These are phyloP conservation scores for Hyphopichia buzzinii DNA, from an alignment of 1,139 yeast species.

Conservation along the genomic window DNA sequence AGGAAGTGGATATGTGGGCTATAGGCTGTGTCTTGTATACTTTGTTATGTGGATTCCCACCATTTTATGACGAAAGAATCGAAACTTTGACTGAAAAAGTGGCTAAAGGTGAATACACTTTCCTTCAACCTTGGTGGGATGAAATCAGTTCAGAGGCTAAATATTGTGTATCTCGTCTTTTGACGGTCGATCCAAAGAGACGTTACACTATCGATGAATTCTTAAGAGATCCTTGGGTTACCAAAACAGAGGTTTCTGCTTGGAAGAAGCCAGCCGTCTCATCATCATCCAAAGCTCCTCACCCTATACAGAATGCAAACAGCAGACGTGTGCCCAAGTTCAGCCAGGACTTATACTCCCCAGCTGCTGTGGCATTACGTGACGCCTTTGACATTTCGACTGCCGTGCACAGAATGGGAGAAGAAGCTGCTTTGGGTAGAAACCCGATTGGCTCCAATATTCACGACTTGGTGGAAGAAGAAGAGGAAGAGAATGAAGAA, in stretches of 20 bases:
- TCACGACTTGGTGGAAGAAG: conserved; percentile 36
- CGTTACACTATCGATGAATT: conserved; percentile 80
- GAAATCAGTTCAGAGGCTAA: conserved; percentile 55
- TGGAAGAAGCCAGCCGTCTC: background rate
- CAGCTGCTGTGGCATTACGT: conserved; percentile 87
- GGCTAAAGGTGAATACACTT: conserved; percentile 57
- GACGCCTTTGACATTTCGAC: conserved; percentile 95
- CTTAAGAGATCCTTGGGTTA: conserved; percentile 83
- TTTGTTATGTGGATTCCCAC: conserved; percentile 61
- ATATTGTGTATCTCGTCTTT: conserved; percentile 66
- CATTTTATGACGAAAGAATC: conserved; percentile 58
- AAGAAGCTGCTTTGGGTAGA: conserved; percentile 59
- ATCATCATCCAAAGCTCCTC: conserved; percentile 8
- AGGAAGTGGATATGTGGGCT: conserved; percentile 65
- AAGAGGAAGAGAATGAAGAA: conserved; percentile 35
- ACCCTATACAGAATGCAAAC: conserved; percentile 26
- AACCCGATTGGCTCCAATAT: conserved; percentile 15
- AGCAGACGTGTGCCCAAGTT: conserved; percentile 25
- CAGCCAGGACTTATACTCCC: conserved; percentile 53
- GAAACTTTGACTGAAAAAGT: conserved; percentile 57
- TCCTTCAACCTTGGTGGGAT: conserved; percentile 64
- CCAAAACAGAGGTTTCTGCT: conserved; percentile 13
- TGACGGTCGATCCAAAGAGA: conserved; percentile 78
- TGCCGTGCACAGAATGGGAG: conserved; percentile 92
- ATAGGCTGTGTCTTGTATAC: conserved; percentile 62